Evolutionary conservation across 768 basidiomycete genomes (phyloP), one percentile per base, ranked within the genome.

Genomic region (Lanmaoa rubissima): DNA sequence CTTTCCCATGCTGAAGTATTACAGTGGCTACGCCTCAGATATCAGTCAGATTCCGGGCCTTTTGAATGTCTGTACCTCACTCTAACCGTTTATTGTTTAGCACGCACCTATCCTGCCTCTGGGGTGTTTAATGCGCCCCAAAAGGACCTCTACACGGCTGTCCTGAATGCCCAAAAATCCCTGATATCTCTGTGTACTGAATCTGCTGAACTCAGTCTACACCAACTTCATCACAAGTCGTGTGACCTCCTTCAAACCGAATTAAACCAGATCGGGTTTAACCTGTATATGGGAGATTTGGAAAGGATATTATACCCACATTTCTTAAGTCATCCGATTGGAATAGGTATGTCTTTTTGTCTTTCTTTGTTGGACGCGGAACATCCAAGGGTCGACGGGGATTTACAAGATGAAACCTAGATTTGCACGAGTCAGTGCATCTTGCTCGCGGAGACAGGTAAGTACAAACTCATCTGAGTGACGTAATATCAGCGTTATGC

Each of bases 11-110:
- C 49, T 61, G 35, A 65, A 21, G 28, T 32, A 55, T 19, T 43
- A 36, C 62, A 92, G 91, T 58, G 92, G 92, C 38, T 98, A 98
- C 65, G 92, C 94, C 8, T 93, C 92, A 45, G 96, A 98, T 69
- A 95, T 98, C 63, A 96, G 91, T 91, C 59, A 58, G 84, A 55
- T 48, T 26, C 31, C 32, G 2, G 16, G n/a, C 50, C 24, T 31
- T 35, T 55, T 49, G 19, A n/a, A 26, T 24, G 14, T n/a, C 17
- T 13, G 24, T 56, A 32, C 39, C 43, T 41, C 12, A 13, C 4
- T 54, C 60, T 63, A 7, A 66, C 51, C 26, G 6, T 43, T 16
- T 35, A 5, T 59, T 46, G 43, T 63, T 35, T 28, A 92, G 90
- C 92, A 19, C 88, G 91, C 36, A 94, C 94, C 11, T 99, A 85